Evolutionary conservation across 164 flowering plant species (phyloP).

Genomic region (Stephania cephalantha): DNA sequence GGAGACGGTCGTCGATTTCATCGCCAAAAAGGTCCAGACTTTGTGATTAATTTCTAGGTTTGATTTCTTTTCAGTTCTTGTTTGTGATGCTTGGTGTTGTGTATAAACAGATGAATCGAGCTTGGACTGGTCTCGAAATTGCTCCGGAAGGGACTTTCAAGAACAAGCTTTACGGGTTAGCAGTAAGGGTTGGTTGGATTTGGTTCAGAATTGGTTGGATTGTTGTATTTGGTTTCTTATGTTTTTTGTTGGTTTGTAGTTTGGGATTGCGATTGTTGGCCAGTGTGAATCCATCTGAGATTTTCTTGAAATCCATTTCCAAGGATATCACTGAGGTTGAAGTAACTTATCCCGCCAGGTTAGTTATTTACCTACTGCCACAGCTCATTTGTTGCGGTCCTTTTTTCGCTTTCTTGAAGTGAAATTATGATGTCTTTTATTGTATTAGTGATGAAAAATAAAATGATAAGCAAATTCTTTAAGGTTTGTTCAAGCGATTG

Average conservation of each 20-base stretch:
- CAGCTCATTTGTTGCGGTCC: neutral
- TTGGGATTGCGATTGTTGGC: conserved; percentile 65
- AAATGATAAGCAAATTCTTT: too few relatives aligned
- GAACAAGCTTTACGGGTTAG: conserved; percentile 69
- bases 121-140: conserved; percentile 67
- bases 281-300: conserved; percentile 85
- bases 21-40: conserved; percentile 45
- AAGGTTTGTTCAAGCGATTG: too few relatives aligned
- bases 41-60: neutral
- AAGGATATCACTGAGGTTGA: conserved; percentile 67
- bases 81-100: neutral
- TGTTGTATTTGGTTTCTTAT: neutral
- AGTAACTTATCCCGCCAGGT: conserved; percentile 72
- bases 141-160: conserved; percentile 79
- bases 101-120: conserved; percentile 60
- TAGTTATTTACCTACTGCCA: conserved; percentile 3
- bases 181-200: neutral
- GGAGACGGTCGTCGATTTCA: conserved; percentile 58
- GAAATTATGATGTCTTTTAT: too few relatives aligned
- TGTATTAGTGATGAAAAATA: too few relatives aligned
- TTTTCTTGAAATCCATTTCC: conserved; percentile 73
- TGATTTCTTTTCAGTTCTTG: neutral
- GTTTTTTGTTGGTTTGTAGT: conserved; percentile 26
- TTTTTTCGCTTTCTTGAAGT: too few relatives aligned
- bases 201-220: neutral